These are phyloP conservation scores for Leucaena leucocephala DNA, from an alignment of 306 rosid species.

Conservation along the genomic window DNA sequence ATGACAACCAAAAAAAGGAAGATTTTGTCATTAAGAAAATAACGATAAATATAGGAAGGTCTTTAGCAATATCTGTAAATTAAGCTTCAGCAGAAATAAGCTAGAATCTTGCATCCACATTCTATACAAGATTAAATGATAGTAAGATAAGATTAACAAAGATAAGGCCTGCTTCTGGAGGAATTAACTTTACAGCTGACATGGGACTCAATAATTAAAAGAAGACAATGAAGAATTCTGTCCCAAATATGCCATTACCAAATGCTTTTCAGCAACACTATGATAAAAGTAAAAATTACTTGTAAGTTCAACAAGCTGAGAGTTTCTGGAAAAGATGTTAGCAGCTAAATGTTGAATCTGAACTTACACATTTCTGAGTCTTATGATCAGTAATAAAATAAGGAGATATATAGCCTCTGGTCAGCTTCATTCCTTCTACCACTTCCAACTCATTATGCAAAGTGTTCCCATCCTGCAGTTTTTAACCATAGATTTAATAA, in stretches of 20 bases:
- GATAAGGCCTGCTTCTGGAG: not conserved
- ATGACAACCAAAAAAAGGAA: not conserved
- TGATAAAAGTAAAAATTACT: not conserved
- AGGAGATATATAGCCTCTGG: conserved; percentile 88
- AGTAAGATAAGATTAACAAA: conserved; percentile 8
- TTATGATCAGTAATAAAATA: conserved; percentile 84
- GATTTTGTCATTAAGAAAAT: not conserved
- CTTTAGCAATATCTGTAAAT: conserved; percentile 9
- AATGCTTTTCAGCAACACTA: conserved; percentile 20
- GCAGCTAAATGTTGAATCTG: conserved; percentile 31
- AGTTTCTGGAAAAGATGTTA: conserved; percentile 17
- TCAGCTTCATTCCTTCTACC: conserved; percentile 95
- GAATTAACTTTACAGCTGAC: conserved; percentile 10
- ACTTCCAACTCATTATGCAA: conserved; percentile 95
- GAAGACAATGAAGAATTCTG: not conserved
- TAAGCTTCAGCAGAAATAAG: conserved; percentile 25
- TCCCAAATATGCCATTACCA: not conserved
- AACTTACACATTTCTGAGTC: conserved; percentile 92
- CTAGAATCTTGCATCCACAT: conserved; percentile 9
- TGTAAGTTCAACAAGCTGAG: not conserved
- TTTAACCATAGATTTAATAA: conserved; percentile 26
- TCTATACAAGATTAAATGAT: not conserved
- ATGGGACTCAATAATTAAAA: conserved; percentile 4
- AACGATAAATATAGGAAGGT: not conserved
- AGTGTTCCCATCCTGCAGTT: conserved; percentile 86